A percentile compares a stretch with the other conserved stretches of the same genome.
phyloP scores from a whole-genome alignment of 1,284 basidiomycete species.

The Paramarasmius palmivorus region DNA sequence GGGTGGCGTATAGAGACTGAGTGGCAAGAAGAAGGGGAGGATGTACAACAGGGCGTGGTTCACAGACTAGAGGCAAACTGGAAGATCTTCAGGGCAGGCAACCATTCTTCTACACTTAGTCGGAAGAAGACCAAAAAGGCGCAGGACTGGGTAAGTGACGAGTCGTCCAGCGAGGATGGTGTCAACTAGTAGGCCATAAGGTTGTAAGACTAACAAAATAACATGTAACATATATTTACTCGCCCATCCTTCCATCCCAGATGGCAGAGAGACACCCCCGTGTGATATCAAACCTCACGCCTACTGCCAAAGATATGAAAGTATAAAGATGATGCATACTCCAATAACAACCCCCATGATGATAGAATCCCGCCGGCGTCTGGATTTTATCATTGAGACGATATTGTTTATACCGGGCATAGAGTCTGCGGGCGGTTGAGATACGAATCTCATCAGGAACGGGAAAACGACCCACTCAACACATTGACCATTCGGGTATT shows the following conservation, averaged over 20 bases:
- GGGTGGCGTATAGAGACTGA: slow-evolving; percentile 65
- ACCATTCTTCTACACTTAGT: slow-evolving; percentile 30
- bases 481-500: slow-evolving; percentile 84
- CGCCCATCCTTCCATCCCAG: not conserved
- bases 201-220: not conserved
- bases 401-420: slow-evolving; percentile 95
- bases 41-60: slow-evolving; percentile 60
- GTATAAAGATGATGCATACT: slow-evolving; percentile 76
- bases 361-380: slow-evolving; percentile 87
- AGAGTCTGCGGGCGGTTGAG: slow-evolving; percentile 51
- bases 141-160: slow-evolving; percentile 11
- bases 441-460: slow-evolving; percentile 4
- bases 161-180: slow-evolving; percentile 6
- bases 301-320: slow-evolving; percentile 69
- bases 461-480: slow-evolving; percentile 56
- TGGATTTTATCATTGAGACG: slow-evolving; percentile 88
- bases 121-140: slow-evolving; percentile 3
- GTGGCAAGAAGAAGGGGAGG: slow-evolving; percentile 46
- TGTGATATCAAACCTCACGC: not conserved
- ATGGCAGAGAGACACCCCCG: no score
- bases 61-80: slow-evolving; percentile 67
- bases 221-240: not conserved
- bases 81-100: slow-evolving; percentile 52
- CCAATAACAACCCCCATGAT: slow-evolving; percentile 89
- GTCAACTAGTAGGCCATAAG: not conserved